Percentiles rank a stretch among this genome's conserved stretches.
Conservation (phyloP, 1,284 basidiomycete species). For the Tremellales sp. region DNA sequence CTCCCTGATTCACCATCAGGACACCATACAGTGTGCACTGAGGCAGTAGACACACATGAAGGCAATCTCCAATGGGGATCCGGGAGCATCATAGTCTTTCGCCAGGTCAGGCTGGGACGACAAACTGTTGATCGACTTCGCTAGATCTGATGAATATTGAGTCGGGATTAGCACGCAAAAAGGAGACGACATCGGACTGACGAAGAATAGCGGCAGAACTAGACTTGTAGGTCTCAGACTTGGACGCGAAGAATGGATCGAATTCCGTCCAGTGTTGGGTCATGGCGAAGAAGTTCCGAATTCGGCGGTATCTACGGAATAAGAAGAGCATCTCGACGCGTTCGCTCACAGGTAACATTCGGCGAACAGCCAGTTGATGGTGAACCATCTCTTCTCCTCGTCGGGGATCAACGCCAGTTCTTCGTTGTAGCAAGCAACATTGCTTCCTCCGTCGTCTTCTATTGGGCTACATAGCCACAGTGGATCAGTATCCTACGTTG, state of each 20-base stretch:
- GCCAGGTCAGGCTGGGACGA: conserved; percentile 28
- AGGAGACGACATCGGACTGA: conserved; percentile 37
- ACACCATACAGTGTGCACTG: background rate
- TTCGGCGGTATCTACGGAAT: conserved; percentile 67
- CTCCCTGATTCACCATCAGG: conserved; percentile 26
- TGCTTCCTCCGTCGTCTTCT: conserved; percentile 65
- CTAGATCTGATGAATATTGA: conserved; percentile 29
- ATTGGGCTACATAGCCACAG: conserved; percentile 56
- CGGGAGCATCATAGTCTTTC: conserved; percentile 26
- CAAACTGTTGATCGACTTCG: conserved; percentile 38
- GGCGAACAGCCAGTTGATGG: conserved; percentile 86
- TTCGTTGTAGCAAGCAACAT: conserved; percentile 66
- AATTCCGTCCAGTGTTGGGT: conserved; percentile 70
- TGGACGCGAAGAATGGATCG: conserved; percentile 82
- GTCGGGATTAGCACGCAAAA: background rate
- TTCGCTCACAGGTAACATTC: conserved; percentile 63
- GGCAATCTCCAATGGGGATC: conserved; percentile 43
- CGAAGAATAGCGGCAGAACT: conserved; percentile 74
- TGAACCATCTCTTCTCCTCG: conserved; percentile 77
- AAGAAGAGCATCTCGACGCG: conserved; percentile 48
- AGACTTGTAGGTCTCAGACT: conserved; percentile 76
- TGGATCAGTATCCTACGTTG: background rate
- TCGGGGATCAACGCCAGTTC: conserved; percentile 59
- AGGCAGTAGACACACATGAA: conserved; percentile 38
- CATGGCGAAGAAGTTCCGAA: conserved; percentile 69